Conservation (phyloP, 495 filamentous ascomycete genomes). For the Diplogelasinospora grovesii region DNA sequence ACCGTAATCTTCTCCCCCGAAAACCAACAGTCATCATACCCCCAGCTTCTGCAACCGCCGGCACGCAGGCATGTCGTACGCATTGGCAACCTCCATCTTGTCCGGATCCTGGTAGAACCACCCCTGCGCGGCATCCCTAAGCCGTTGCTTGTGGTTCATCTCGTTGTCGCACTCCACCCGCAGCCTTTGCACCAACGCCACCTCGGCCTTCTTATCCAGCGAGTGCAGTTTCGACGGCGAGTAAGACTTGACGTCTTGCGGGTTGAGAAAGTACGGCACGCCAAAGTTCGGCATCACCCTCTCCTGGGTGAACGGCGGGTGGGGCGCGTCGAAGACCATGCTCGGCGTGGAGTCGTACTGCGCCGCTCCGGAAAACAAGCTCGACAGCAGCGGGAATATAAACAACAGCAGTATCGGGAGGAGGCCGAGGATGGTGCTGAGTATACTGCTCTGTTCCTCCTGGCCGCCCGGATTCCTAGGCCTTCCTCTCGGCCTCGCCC, state of each 20-base stretch:
- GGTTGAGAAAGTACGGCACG: conserved; percentile 80
- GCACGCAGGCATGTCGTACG: conserved; percentile 35
- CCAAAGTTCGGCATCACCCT: conserved; percentile 63
- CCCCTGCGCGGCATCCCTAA: conserved; percentile 75
- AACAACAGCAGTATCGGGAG: conserved; percentile 86
- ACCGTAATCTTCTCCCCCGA: no score
- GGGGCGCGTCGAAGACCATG: conserved; percentile 61
- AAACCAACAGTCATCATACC: no score
- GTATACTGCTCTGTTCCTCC: conserved; percentile 40
- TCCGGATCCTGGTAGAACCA: conserved; percentile 79
- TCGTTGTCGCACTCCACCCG: conserved; percentile 68
- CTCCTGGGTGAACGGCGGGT: conserved; percentile 62
- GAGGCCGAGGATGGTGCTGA: conserved; percentile 55
- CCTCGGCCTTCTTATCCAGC: conserved; percentile 72
- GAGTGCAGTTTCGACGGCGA: conserved; percentile 56
- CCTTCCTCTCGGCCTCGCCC: conserved; percentile 57
- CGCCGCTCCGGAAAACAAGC: conserved; percentile 59
- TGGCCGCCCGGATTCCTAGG: conserved; percentile 60
- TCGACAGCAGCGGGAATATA: conserved; percentile 76
- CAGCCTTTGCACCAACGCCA: conserved; percentile 58
- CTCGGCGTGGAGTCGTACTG: conserved; percentile 55
- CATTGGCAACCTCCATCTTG: conserved; percentile 54
- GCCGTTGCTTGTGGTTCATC: conserved; percentile 49
- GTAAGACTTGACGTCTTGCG: conserved; percentile 64
- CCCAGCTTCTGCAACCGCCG: conserved; percentile 26